A percentile compares a stretch with the other conserved stretches of the same genome.
phyloP scores from a whole-genome alignment of 257 asterid genomes.

The Verbena officinalis region DNA sequence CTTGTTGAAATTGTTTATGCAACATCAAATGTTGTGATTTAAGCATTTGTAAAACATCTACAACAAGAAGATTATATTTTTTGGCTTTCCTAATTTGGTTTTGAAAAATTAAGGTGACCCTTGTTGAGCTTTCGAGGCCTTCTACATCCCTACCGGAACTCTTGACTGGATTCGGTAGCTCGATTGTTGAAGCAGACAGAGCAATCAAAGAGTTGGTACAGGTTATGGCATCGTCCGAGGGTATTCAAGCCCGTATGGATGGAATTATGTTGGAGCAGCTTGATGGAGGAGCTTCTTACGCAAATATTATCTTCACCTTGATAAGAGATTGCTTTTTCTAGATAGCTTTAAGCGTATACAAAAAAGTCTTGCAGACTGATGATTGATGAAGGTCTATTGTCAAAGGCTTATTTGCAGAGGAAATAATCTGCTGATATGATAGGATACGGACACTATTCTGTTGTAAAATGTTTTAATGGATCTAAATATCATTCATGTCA shows the following conservation, averaged over 20 bases:
- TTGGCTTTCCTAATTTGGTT: constrained; percentile 7
- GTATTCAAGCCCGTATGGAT: constrained; percentile 88
- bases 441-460: no score
- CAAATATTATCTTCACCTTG: constrained; percentile 44
- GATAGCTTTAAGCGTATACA: background rate
- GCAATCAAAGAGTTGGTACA: constrained; percentile 53
- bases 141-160: constrained; percentile 67
- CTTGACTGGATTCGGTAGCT: constrained; percentile 58
- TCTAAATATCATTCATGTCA: no score
- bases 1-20: background rate
- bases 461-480: no score
- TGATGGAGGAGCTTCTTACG: constrained; percentile 56
- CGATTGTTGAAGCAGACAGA: constrained; percentile 61
- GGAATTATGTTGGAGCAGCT: constrained; percentile 65
- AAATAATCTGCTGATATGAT: no score
- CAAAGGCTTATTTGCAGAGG: no score
- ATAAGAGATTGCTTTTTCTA: constrained; percentile 55
- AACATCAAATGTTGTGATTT: background rate
- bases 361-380: no score
- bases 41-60: constrained; percentile 4
- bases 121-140: constrained; percentile 83
- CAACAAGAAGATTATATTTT: background rate
- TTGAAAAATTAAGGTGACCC: constrained; percentile 57
- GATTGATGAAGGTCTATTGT: no score
- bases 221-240: constrained; percentile 54